phyloP scores from a whole-genome alignment of 1,284 basidiomycete genomes.

The Spongispora temasekensis region DNA sequence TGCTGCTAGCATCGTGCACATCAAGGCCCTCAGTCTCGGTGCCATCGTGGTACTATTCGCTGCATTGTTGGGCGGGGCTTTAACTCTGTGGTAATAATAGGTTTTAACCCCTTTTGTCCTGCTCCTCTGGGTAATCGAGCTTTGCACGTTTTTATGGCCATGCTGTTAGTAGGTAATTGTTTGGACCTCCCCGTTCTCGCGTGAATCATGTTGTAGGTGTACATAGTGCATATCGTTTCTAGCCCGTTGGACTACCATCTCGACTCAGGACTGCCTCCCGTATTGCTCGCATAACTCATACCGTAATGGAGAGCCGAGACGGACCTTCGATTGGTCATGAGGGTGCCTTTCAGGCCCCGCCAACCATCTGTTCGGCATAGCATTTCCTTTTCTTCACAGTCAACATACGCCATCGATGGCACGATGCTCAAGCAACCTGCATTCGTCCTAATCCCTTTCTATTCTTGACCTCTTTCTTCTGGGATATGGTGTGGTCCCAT shows the following conservation, averaged over 20 bases:
- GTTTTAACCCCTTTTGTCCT: neutral
- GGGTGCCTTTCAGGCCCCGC: neutral
- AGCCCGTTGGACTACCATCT: too few relatives aligned
- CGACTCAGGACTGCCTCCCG: too few relatives aligned
- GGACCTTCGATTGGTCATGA: neutral
- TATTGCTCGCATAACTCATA: too few relatives aligned
- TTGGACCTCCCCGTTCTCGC: neutral
- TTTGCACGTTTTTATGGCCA: too few relatives aligned
- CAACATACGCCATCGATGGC: neutral
- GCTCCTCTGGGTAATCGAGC: neutral
- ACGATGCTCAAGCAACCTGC: too few relatives aligned
- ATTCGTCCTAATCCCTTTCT: too few relatives aligned
- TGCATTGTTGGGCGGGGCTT: constrained; percentile 21
- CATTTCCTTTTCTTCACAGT: neutral
- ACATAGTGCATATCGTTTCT: neutral
- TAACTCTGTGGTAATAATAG: constrained; percentile 23
- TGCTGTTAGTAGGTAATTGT: too few relatives aligned
- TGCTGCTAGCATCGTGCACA: too few relatives aligned
- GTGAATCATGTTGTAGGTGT: neutral
- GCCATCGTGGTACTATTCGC: constrained; percentile 15
- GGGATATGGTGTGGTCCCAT: too few relatives aligned
- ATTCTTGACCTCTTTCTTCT: too few relatives aligned
- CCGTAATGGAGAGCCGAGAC: too few relatives aligned
- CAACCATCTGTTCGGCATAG: neutral
- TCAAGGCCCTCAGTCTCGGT: constrained; percentile 13